Percentiles rank a stretch among this genome's conserved stretches.
Conservation (phyloP, 306 rosid species). For the Macrotyloma uniflorum region DNA sequence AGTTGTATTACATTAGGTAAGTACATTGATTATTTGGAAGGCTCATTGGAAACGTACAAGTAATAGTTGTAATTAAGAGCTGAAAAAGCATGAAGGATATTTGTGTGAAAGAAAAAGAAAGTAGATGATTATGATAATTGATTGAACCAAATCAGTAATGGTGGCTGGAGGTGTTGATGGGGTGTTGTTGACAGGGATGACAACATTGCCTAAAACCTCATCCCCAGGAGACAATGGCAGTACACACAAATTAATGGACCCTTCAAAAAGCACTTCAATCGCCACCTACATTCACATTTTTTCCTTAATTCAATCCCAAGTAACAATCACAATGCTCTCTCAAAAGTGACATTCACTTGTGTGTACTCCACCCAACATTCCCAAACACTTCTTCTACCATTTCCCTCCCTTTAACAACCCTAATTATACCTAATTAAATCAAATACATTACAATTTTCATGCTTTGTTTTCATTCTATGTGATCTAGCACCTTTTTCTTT, state of each 20-base stretch:
- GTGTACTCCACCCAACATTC: conserved; percentile 25
- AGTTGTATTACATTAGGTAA: too few relatives aligned
- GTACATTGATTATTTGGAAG: not conserved
- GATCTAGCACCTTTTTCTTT: too few relatives aligned
- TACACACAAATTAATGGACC: conserved; percentile 28
- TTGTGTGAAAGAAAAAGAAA: not conserved
- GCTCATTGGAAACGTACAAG: not conserved
- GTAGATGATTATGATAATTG: not conserved
- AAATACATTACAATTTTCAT: not conserved
- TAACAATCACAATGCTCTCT: conserved; percentile 24
- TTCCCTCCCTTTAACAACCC: not conserved
- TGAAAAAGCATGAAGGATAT: too few relatives aligned
- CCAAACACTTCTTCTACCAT: not conserved
- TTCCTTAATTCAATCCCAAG: conserved; percentile 28
- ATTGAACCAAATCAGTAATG: not conserved
- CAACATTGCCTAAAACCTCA: conserved; percentile 27
- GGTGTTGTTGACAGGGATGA: conserved; percentile 28
- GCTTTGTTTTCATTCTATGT: not conserved
- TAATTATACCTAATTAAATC: not conserved
- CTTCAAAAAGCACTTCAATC: conserved; percentile 29
- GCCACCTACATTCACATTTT: not conserved
- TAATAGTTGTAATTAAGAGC: too few relatives aligned
- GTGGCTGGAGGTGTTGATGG: too few relatives aligned
- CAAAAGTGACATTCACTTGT: conserved; percentile 28
- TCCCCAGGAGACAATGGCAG: conserved; percentile 33